Percentiles rank a stretch among this genome's conserved stretches.
phyloP scores from a whole-genome alignment of 805 yeast genomes.

The Candida krabiensis region DNA sequence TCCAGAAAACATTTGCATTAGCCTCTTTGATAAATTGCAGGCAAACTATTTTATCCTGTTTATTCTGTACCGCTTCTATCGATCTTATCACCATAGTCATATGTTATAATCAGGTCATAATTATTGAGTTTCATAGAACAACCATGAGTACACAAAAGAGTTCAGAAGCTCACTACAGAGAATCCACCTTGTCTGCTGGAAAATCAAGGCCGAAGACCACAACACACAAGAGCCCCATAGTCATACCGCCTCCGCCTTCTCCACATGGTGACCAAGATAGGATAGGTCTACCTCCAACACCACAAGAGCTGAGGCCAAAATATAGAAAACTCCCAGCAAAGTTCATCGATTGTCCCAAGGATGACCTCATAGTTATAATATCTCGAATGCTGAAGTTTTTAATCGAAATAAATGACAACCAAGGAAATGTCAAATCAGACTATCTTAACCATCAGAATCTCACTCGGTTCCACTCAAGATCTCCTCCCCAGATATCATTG shows the following conservation, averaged over 20 bases:
- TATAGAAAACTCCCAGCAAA: slow-evolving; percentile 40
- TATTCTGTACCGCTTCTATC: no score
- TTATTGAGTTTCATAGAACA: no score
- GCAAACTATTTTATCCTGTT: no score
- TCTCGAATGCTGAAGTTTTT: slow-evolving; percentile 79
- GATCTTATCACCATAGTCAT: no score
- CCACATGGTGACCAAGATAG: not conserved
- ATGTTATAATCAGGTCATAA: no score
- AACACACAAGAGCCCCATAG: slow-evolving; percentile 3
- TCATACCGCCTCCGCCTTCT: slow-evolving; percentile 17
- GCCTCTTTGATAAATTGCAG: no score
- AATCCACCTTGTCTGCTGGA: no score
- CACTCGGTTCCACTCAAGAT: slow-evolving; percentile 90
- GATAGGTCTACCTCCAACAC: not conserved
- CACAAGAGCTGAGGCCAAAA: not conserved
- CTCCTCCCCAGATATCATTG: slow-evolving; percentile 86
- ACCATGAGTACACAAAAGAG: no score
- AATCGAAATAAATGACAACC: slow-evolving; percentile 67
- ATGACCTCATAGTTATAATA: slow-evolving; percentile 69
- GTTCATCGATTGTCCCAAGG: slow-evolving; percentile 66
- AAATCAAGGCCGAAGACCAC: not conserved
- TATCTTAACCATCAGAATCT: slow-evolving; percentile 42
- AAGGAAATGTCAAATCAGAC: slow-evolving; percentile 29
- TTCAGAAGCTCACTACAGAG: no score
- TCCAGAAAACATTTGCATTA: no score